Evolutionary conservation across 371 early-diverging fungal genomes (phyloP), one percentile per base, ranked within the genome.

Genomic region (Zopfochytrium polystomum): DNA sequence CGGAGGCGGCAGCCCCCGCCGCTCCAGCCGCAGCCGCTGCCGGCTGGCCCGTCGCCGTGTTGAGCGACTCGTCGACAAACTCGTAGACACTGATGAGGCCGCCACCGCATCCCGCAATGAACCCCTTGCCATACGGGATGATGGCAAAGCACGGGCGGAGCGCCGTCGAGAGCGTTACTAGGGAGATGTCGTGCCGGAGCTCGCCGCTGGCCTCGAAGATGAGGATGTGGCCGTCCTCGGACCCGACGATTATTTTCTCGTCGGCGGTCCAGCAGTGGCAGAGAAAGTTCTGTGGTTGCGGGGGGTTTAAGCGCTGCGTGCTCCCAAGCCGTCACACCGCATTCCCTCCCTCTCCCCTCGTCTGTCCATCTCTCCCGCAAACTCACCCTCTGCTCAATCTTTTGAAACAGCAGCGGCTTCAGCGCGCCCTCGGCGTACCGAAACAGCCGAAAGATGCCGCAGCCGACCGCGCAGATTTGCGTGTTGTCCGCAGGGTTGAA

Each of bases 401-500:
- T 47, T 22, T 44, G 46, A 7, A n/a, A 7, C 11, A 38, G 18
- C 7, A 11, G 34, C 27, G 52, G 45, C 47, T 62, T 54, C 26
- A 81, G 50, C 6, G 47, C 64, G 15, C 79, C 79, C 52, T 81
- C 81, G 25, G 48, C 27, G 53, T 72, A 79, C 5, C 74, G 64
- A 33, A 58, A 76, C 20, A 76, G 52, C 15, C 55, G 63, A 4
- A 68, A 59, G 34, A 67, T 55, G 7, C 52, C 49, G 26, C 66
- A 29, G 2, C 73, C 71, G 1, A 70, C 23, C 4, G 73, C 75
- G 35, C 64, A 63, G 6, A 80, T 48, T 52, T 75, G 73, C 20
- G 72, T 71, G 9, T 73, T 68, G 42, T 82, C 82, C 9, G 58
- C 48, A 3, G 82, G 80, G 48, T 77, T 74, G 58, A 80, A 67